Percentiles rank a stretch among this genome's conserved stretches.
Evolutionary conservation across 2,329 filamentous ascomycete genomes (phyloP).

Genomic region (Ophiostoma triangulosporum): DNA sequence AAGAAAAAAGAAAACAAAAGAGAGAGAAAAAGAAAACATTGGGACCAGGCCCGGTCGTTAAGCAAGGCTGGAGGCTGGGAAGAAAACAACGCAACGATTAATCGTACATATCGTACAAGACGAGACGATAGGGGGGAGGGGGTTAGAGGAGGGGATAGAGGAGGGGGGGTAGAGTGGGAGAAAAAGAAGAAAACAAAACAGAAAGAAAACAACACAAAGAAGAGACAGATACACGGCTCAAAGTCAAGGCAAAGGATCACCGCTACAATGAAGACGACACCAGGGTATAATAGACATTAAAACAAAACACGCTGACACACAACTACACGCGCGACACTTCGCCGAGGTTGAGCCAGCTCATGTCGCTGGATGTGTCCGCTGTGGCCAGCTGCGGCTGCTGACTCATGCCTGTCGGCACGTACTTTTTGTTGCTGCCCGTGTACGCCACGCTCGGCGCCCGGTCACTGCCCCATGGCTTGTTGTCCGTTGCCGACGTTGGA

Average conservation of each 20-base stretch:
- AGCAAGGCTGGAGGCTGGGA: no score
- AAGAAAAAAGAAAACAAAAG: background rate
- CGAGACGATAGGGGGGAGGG: background rate
- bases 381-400: constrained; percentile 36
- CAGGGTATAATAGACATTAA: no score
- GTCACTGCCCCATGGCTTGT: constrained; percentile 35
- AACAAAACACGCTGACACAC: background rate
- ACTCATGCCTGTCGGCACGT: constrained; percentile 25
- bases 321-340: constrained; percentile 19
- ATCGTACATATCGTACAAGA: background rate
- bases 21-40: background rate
- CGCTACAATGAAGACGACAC: no score
- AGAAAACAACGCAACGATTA: background rate
- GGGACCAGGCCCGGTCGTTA: background rate
- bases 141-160: no score
- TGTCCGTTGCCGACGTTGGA: constrained; percentile 25
- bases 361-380: constrained; percentile 45
- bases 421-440: constrained; percentile 15
- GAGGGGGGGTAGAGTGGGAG: background rate
- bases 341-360: constrained; percentile 70
- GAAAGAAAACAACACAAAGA: background rate
- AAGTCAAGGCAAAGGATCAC: background rate
- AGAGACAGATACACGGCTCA: background rate
- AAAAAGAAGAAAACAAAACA: background rate
- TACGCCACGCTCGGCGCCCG: constrained; percentile 40